These are phyloP conservation scores for Raphidocelis subcapitata DNA, from an alignment of 139 green algal genomes.

Conservation along the genomic window DNA sequence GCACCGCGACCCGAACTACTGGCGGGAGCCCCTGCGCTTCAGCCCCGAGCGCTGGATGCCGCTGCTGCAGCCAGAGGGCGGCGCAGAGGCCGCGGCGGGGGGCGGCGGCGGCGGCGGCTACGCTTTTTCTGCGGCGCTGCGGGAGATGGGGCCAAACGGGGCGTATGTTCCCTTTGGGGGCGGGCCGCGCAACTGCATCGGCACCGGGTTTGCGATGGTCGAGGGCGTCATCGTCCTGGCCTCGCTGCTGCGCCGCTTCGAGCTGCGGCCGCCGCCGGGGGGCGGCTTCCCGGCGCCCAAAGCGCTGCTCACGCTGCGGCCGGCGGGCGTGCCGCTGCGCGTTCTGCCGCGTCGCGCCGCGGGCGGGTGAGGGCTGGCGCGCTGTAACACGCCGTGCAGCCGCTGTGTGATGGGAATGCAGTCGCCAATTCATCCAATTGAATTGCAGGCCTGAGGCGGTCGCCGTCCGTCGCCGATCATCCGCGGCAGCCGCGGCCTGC, in stretches of 20 bases:
- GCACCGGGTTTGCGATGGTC: constrained; percentile 89
- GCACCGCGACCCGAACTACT: constrained; percentile 64
- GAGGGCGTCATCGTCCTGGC: constrained; percentile 81
- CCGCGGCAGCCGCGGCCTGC: no score
- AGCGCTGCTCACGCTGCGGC: constrained; percentile 74
- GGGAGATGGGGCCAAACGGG: constrained; percentile 60
- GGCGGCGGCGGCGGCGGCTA: background rate
- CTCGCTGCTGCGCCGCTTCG: constrained; percentile 50
- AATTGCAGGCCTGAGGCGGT: no score
- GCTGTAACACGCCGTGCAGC: no score
- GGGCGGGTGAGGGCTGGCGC: no score
- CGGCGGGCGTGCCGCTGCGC: constrained; percentile 46
- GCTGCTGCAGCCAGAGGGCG: constrained; percentile 25
- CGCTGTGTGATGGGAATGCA: no score
- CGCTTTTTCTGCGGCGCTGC: constrained; percentile 8
- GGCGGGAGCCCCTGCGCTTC: constrained; percentile 50
- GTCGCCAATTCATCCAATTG: no score
- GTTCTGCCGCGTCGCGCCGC: constrained; percentile 6
- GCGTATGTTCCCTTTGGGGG: constrained; percentile 77
- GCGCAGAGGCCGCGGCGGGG: background rate
- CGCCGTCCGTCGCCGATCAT: no score
- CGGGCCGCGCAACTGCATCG: constrained; percentile 86
- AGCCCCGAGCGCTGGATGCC: constrained; percentile 68
- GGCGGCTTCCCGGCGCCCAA: constrained; percentile 47
- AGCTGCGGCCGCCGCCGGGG: constrained; percentile 34